Evolutionary conservation across 352 stramenopile species (phyloP), one percentile per base, ranked within the genome.

Genomic region (Albugo candida): DNA sequence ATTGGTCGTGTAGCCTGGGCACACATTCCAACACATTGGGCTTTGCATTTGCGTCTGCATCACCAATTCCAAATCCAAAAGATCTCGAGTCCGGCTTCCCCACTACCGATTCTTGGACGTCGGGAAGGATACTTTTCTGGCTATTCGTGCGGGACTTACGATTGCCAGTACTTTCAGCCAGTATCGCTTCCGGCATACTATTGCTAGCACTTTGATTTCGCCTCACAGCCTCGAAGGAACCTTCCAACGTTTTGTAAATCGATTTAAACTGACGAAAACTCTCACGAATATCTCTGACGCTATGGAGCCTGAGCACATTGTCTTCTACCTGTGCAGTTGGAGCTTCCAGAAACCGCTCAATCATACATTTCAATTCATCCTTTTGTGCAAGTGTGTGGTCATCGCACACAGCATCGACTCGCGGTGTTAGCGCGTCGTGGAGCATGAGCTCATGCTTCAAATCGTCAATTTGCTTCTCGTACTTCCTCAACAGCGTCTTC

Each of bases 381-480:
- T 95, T 92, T 51, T 96, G 79, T 56, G 95, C 86, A 1, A 83
- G 77, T 10, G 84, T 95, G 53, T 94, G 92, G 42, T 92, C 78
- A 49, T 91, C 80, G 49, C 88, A 91, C 1, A 86, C 63, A n/a
- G 85, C 64, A 5, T 68, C 73, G 2, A 67, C 76, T 27, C 86
- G 74, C 37, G 95, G 84, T 8, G 83, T 74, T 5, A 97, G 61
- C n/a, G 88, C 84, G 53, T 96, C 85, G 54, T 95, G 83, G 84
- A 97, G 95, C 34, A 92, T 61, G 13, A 97, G 58, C 48, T 97
- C 86, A 50, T 96, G 81, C 50, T 93, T 94, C 36, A 96, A 65
- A 24, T 96, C 86, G 18, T 83, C 71, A 54, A 97, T 93, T 44
- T 92, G 74, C 40, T 75, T 82, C 49, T 94, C 87, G 54, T 95